Evolutionary conservation across 352 stramenopile genomes (phyloP).

Genomic region (Albugo candida): DNA sequence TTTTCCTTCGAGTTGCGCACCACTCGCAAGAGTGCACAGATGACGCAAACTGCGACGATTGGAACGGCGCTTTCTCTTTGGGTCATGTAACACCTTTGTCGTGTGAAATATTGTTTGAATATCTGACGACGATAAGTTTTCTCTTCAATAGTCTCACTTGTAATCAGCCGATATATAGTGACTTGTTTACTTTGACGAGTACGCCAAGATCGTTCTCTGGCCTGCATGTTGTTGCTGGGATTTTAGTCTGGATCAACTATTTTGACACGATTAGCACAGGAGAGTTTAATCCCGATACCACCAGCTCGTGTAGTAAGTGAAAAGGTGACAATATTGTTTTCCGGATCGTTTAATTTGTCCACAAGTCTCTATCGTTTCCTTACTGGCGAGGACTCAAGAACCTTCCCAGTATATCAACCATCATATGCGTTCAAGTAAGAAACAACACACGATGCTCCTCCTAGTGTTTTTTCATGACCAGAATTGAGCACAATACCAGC

Average conservation of each 20-base stretch:
- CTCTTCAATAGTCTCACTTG: conserved; percentile 96
- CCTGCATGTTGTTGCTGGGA: conserved; percentile 90
- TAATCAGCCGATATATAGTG: conserved; percentile 89
- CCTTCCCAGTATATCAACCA: conserved; percentile 94
- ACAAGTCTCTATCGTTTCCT: conserved; percentile 85
- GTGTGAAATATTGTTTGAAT: conserved; percentile 97
- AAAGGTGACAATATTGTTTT: conserved; percentile 61
- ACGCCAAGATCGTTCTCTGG: conserved; percentile 92
- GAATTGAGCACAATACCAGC: conserved; percentile 88
- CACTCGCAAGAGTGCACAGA: conserved; percentile 84
- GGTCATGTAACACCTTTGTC: conserved; percentile 93
- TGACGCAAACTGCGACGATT: conserved; percentile 92
- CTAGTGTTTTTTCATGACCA: conserved; percentile 88
- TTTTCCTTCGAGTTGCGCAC: conserved; percentile 17
- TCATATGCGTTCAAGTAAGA: conserved; percentile 93
- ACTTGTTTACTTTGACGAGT: conserved; percentile 79
- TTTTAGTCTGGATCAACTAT: conserved; percentile 99
- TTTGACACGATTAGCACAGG: conserved; percentile 89
- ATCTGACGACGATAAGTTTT: conserved; percentile 99
- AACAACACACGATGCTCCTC: conserved; percentile 92
- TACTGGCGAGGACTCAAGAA: conserved; percentile 93
- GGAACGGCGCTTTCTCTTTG: conserved; percentile 92
- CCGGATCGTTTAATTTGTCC: conserved; percentile 89
- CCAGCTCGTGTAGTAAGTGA: conserved; percentile 79
- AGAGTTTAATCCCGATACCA: conserved; percentile 93